Conservation (phyloP, 2,329 filamentous ascomycete species). For the Penicillium sp. region DNA sequence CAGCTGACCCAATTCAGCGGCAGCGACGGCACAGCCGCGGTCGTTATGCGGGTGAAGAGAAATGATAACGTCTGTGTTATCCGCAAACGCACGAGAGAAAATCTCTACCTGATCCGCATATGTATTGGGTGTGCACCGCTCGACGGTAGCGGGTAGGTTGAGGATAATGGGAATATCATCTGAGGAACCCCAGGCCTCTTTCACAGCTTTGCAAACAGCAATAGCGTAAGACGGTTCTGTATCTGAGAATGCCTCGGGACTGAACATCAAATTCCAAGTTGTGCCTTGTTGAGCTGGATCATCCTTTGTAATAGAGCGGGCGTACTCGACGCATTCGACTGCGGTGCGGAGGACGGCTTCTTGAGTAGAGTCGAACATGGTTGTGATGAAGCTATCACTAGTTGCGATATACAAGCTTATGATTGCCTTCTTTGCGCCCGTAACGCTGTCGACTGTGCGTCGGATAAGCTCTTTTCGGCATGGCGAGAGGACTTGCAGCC, state of each 20-base stretch:
- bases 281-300: conserved; percentile 58
- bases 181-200: conserved; percentile 85
- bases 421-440: conserved; percentile 88
- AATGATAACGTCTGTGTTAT: conserved; percentile 82
- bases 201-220: conserved; percentile 86
- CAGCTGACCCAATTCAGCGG: conserved; percentile 92
- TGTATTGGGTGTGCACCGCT: conserved; percentile 91
- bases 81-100: conserved; percentile 81
- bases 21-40: conserved; percentile 83
- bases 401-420: conserved; percentile 96
- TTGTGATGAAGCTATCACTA: conserved; percentile 87
- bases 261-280: conserved; percentile 54
- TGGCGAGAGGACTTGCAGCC: conserved; percentile 86
- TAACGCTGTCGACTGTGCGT: conserved; percentile 83
- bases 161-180: conserved; percentile 85
- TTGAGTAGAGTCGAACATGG: conserved; percentile 85
- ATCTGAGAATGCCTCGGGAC: conserved; percentile 75
- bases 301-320: conserved; percentile 85
- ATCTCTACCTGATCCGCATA: conserved; percentile 97
- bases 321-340: conserved; percentile 80
- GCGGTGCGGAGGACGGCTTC: conserved; percentile 80
- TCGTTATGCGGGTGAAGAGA: conserved; percentile 96
- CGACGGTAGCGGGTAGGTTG: conserved; percentile 94
- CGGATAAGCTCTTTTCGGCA: conserved; percentile 89
- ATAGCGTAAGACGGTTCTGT: conserved; percentile 80